Evolutionary conservation across 257 asterid genomes (phyloP).

Genomic region (Henckelia pumila): DNA sequence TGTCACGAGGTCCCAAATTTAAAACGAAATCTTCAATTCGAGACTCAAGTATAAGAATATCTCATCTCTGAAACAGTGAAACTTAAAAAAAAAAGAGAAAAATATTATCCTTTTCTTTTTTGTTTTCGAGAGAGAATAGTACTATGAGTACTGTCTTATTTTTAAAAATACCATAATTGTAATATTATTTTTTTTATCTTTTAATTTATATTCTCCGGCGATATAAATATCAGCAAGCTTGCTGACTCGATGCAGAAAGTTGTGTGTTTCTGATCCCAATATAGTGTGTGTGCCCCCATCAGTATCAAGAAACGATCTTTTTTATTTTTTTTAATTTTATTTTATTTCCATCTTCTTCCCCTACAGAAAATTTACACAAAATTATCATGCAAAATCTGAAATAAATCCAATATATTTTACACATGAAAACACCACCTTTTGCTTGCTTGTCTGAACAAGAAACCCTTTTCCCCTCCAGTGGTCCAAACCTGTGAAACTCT

Average conservation of each 20-base stretch:
- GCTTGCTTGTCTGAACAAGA: background rate
- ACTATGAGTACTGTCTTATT: no score
- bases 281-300: conserved; percentile 22
- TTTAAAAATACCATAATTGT: no score
- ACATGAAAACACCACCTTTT: background rate
- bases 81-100: no score
- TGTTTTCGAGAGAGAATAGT: no score
- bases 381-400: conserved; percentile 24
- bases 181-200: no score
- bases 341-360: conserved; percentile 17
- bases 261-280: conserved; percentile 65
- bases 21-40: no score
- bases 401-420: conserved; percentile 1
- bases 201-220: no score
- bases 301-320: conserved; percentile 31
- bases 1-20: no score
- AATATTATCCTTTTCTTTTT: no score
- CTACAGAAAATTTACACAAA: background rate
- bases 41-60: no score
- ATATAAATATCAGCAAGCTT: conserved; percentile 34
- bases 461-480: background rate
- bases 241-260: conserved; percentile 58
- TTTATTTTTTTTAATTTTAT: no score
- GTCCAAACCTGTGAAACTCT: background rate
- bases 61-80: no score